Percentiles rank a stretch among this genome's conserved stretches.
Evolutionary conservation across 192 early-diverging fungal species (phyloP).

Genomic region (Gaertneriomyces sp.): DNA sequence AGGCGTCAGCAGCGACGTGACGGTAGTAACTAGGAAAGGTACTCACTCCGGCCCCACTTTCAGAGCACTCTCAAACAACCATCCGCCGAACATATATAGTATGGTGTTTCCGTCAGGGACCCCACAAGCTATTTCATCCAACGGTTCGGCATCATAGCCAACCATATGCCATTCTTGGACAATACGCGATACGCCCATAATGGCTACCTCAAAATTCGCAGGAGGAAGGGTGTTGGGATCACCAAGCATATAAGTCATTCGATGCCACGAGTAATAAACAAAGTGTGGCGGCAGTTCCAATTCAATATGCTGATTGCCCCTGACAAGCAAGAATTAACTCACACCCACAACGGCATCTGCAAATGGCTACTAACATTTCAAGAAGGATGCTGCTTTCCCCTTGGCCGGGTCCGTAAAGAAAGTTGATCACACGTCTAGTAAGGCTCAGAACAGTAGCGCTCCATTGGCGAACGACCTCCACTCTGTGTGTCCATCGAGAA

Average conservation of each 20-base stretch:
- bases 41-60: conserved; percentile 32
- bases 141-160: conserved; percentile 13
- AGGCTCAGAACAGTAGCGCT: conserved; percentile 64
- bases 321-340: too few species aligned
- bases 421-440: conserved; percentile 61
- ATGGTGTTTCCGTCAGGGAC: conserved; percentile 68
- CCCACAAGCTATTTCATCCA: conserved; percentile 9
- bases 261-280: conserved; percentile 71
- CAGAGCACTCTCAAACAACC: conserved; percentile 68
- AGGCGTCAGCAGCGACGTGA: too few species aligned
- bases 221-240: conserved; percentile 39
- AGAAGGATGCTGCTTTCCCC: conserved; percentile 59
- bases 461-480: conserved; percentile 74
- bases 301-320: background rate
- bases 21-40: background rate
- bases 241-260: conserved; percentile 53
- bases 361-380: conserved; percentile 22
- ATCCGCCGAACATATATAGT: conserved; percentile 76
- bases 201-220: conserved; percentile 42
- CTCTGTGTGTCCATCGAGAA: conserved; percentile 67
- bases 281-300: conserved; percentile 56
- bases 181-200: conserved; percentile 43
- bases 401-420: conserved; percentile 65
- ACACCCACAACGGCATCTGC: too few species aligned
- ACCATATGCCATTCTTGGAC: conserved; percentile 43